A percentile compares a stretch with the other conserved stretches of the same genome.
These are phyloP conservation scores for Elaeagnus macrophylla DNA, from an alignment of 306 rosid genomes.

Conservation along the genomic window DNA sequence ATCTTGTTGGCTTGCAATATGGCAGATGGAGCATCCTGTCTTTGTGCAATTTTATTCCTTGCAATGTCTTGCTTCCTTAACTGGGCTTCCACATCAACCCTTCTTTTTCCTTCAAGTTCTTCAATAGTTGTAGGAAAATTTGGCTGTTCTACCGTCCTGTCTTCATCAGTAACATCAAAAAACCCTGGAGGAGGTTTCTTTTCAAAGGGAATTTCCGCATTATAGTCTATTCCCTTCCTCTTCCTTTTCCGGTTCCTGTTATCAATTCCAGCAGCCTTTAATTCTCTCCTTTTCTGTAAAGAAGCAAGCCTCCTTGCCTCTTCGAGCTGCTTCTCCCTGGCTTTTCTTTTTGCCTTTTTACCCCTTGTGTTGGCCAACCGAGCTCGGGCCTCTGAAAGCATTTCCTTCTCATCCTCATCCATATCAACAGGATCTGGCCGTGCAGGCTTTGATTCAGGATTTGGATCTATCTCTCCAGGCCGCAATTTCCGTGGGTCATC, in stretches of 20 bases:
- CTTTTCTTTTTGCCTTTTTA: conserved; percentile 88
- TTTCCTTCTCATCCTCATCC: conserved; percentile 99
- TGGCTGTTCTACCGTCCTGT: conserved; percentile 65
- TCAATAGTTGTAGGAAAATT: conserved; percentile 79
- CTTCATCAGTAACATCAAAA: conserved; percentile 72
- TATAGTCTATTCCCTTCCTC: conserved; percentile 84
- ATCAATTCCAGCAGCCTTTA: conserved; percentile 95
- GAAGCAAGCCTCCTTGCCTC: conserved; percentile 98
- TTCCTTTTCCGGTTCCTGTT: conserved; percentile 78
- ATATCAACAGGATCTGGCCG: conserved; percentile 95
- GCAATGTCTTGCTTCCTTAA: conserved; percentile 78
- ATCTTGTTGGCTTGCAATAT: conserved; percentile 83
- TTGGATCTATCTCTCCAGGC: conserved; percentile 94
- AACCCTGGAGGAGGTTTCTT: conserved; percentile 93
- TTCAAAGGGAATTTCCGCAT: conserved; percentile 89
- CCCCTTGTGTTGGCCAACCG: conserved; percentile 91
- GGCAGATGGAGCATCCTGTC: conserved; percentile 88
- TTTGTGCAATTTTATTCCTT: conserved; percentile 79
- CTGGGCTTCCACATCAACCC: conserved; percentile 68
- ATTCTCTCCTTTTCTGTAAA: conserved; percentile 85
- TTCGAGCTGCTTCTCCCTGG: conserved; percentile 93
- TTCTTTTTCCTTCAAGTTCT: conserved; percentile 91
- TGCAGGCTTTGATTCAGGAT: conserved; percentile 91
- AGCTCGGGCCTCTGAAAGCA: conserved; percentile 97
- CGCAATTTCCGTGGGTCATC: conserved; percentile 88